Base-by-base conservation (phyloP, 176 grass and related monocot genomes). In the Aechmea fasciata region DNA sequence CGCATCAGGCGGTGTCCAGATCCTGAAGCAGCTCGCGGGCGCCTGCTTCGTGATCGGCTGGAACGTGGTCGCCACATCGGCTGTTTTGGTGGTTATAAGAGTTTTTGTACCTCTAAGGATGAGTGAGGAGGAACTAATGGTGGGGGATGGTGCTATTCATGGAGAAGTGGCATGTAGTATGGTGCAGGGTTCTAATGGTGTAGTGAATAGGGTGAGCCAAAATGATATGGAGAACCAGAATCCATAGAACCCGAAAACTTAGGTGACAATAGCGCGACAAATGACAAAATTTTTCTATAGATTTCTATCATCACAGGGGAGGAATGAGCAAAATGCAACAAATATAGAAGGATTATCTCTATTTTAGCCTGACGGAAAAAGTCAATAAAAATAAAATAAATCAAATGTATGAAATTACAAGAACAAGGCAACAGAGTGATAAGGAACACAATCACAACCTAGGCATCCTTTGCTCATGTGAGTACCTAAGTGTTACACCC, bases 31-130 rank as follows among this genome's bases (percentile, higher is more conserved):
- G 53, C 41, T 85, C 0, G 64, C 55, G 7, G 78, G 64, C 1
- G 78, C 83, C 1, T 48, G 51, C 47, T 81, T 81, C 52, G 69
- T 86, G 22, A 64, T 69, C 1, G 83, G 48, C 1, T 85, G 77
- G 83, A 85, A 85, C 66, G 68, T 74, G 11, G 59, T 63, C 28
- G 2, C 69, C 57, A 85, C 78, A 11, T 77, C 83, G 2, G 3
- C 68, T 24, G 77, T 74, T 29, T 67, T 85, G 78, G 11, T 70
- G 2, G 50, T 10, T 19, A 69, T 77, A 33, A 68, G 64, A 41
- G 13, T 24, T 53, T 24, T 85, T 11, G 20, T 69, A 14, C 74
- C 74, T 10, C 41, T 85, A 78, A 73, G 73, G 69, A 73, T 85
- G 83, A 55, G 57, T 26, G 69, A 85, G 12, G 63, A 85, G 14